Evolutionary conservation across 495 filamentous ascomycete genomes (phyloP).

Genomic region (Penicillium herquei): DNA sequence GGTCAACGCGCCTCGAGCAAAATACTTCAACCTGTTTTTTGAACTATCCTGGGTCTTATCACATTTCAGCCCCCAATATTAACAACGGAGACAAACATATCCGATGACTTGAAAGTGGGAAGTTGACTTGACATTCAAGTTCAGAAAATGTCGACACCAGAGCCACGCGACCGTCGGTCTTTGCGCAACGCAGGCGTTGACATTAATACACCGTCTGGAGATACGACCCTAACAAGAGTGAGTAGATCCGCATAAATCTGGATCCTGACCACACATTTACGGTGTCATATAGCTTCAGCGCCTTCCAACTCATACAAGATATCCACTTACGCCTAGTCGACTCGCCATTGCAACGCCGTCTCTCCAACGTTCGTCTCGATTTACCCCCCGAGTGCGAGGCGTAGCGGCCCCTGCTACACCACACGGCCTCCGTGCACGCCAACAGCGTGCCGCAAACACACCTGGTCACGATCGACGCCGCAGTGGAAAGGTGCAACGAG

Average conservation of each 20-base stretch:
- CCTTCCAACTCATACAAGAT: conserved; percentile 33
- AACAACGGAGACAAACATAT: background rate
- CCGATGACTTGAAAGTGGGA: background rate
- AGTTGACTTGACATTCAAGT: background rate
- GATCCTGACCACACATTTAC: background rate
- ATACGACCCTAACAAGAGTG: conserved; percentile 34
- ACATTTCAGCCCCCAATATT: background rate
- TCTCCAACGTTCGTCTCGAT: conserved; percentile 36
- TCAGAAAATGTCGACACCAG: conserved; percentile 39
- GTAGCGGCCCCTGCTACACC: conserved; percentile 60
- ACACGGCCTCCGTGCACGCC: conserved; percentile 68
- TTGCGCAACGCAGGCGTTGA: conserved; percentile 24
- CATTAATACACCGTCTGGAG: conserved; percentile 30
- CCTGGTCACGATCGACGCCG: conserved; percentile 65
- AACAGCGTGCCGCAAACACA: conserved; percentile 74
- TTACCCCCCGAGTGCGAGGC: conserved; percentile 35
- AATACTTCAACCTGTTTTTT: background rate
- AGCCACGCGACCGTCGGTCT: conserved; percentile 34
- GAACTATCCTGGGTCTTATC: background rate
- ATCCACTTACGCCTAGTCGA: conserved; percentile 42
- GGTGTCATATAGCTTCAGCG: conserved; percentile 32
- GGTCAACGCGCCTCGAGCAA: conserved; percentile 19
- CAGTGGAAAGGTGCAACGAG: conserved; percentile 65
- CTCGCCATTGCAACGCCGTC: conserved; percentile 35
- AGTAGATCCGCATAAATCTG: conserved; percentile 2